Conservation (phyloP, 371 early-diverging fungal species). For the Haplosporangium sp. region DNA sequence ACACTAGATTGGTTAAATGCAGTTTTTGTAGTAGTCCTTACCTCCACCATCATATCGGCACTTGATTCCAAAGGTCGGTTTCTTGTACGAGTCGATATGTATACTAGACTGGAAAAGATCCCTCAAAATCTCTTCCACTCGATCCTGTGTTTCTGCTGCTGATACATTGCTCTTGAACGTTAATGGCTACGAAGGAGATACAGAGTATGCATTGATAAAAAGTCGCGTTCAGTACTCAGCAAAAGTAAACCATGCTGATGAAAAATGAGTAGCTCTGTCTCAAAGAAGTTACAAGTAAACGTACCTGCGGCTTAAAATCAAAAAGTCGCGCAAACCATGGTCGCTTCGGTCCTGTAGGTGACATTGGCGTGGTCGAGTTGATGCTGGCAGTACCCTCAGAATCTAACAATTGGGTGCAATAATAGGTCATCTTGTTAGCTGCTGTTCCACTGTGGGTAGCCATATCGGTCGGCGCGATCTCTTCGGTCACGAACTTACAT, state of each 20-base stretch:
- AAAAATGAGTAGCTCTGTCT: no score
- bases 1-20: not conserved
- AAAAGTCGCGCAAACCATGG: slow-evolving; percentile 51
- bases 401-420: not conserved
- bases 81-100: slow-evolving; percentile 19
- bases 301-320: slow-evolving; percentile 53
- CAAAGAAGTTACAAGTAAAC: not conserved
- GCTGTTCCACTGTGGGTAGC: not conserved
- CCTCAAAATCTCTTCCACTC: slow-evolving; percentile 33
- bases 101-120: slow-evolving; percentile 26
- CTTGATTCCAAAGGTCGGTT: slow-evolving; percentile 54
- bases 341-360: slow-evolving; percentile 31
- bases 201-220: not conserved
- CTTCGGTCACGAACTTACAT: slow-evolving; percentile 18
- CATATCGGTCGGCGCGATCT: not conserved
- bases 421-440: not conserved
- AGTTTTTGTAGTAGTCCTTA: not conserved
- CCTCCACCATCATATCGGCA: slow-evolving; percentile 62
- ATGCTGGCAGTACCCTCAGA: slow-evolving; percentile 31
- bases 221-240: no score
- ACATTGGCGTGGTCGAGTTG: slow-evolving; percentile 7
- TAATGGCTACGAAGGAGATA: slow-evolving; percentile 15
- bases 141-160: slow-evolving; percentile 41
- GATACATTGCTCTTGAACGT: slow-evolving; percentile 35
- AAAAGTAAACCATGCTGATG: not conserved